Evolutionary conservation across 148 eudicot species (phyloP).

Genomic region (Beta vulgaris): DNA sequence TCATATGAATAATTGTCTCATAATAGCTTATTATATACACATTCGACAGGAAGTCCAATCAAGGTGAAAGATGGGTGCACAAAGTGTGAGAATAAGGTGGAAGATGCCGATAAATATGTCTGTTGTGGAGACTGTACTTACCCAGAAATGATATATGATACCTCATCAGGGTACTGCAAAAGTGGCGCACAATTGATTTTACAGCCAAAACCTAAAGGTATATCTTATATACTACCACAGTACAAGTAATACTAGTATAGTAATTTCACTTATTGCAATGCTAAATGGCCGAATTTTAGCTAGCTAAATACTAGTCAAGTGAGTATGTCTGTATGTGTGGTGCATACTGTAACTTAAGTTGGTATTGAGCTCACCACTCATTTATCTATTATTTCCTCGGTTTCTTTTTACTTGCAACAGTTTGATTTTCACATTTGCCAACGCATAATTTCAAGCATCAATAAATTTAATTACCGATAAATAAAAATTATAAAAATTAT

Average conservation of each 20-base stretch:
- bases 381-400: no score
- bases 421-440: no score
- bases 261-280: neutral
- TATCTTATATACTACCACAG: neutral
- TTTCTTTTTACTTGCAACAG: no score
- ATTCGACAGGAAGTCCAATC: slow-evolving; percentile 31
- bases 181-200: slow-evolving; percentile 34
- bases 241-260: neutral
- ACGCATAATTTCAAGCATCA: no score
- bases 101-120: slow-evolving; percentile 29
- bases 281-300: no score
- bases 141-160: slow-evolving; percentile 33
- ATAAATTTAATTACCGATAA: no score
- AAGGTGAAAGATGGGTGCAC: slow-evolving; percentile 35
- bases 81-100: slow-evolving; percentile 35
- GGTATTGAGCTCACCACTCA: no score
- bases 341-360: no score
- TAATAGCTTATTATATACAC: neutral
- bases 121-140: slow-evolving; percentile 35
- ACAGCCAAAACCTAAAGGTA: slow-evolving; percentile 40
- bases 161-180: slow-evolving; percentile 31
- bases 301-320: no score
- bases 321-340: no score
- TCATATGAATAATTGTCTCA: neutral
- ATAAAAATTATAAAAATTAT: no score